Conservation (phyloP, 75 land plant species). For the Picea sitchensis region DNA sequence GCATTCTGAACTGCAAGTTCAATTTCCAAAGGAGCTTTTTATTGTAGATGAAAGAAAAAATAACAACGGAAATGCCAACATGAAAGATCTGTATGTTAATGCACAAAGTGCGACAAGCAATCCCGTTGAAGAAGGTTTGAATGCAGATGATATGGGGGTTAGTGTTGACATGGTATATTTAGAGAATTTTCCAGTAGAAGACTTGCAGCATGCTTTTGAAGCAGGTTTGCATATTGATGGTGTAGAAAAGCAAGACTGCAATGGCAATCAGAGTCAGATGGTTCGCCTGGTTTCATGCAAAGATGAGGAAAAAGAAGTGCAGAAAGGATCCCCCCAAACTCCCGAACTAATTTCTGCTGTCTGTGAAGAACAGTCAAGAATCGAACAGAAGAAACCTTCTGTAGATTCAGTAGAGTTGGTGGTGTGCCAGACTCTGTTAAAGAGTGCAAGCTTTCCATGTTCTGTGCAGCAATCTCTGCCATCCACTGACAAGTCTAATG, state of each 20-base stretch:
- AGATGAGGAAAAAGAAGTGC: neutral
- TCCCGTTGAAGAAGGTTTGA: neutral
- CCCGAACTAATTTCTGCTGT: neutral
- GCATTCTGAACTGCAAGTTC: too few relatives aligned
- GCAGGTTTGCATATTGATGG: conserved; percentile 3
- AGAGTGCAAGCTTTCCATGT: conserved; percentile 8
- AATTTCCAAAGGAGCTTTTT: neutral
- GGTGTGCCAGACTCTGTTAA: neutral
- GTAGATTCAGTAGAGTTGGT: neutral
- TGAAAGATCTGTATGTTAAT: neutral
- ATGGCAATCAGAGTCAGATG: neutral
- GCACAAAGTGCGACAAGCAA: neutral
- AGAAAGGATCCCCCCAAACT: neutral
- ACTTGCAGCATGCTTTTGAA: conserved; percentile 4
- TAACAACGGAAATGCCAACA: neutral
- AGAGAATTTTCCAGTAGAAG: conserved; percentile 2
- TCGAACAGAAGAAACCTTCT: neutral
- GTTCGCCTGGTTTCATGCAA: neutral
- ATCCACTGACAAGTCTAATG: neutral
- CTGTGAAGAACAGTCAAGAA: neutral
- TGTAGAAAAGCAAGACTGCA: neutral
- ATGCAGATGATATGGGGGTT: neutral
- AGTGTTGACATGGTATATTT: neutral
- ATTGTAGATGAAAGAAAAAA: neutral
- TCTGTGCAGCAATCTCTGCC: neutral